These are phyloP conservation scores for Aspergillus nomiae DNA, from an alignment of 2,329 filamentous ascomycete species.

Conservation along the genomic window DNA sequence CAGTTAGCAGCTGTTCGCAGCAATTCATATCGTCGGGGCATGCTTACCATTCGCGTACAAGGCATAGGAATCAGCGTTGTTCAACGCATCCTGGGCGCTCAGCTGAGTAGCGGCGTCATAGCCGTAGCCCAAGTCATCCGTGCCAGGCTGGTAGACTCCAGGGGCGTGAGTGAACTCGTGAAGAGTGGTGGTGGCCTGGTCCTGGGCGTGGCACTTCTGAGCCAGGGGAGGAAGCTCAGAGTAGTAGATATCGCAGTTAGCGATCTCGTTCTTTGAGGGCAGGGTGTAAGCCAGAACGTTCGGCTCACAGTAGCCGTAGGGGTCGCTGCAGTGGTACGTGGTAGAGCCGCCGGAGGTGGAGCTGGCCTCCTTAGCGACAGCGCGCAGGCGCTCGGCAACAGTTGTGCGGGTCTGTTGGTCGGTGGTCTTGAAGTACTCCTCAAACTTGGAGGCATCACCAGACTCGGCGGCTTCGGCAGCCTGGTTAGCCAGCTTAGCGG, in stretches of 20 bases:
- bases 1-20: background rate
- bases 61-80: slow-evolving; percentile 65
- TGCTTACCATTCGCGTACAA: slow-evolving; percentile 53
- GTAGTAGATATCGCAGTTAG: slow-evolving; percentile 64
- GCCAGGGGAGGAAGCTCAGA: slow-evolving; percentile 52
- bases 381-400: slow-evolving; percentile 55
- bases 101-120: slow-evolving; percentile 54
- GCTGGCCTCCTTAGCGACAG: slow-evolving; percentile 58
- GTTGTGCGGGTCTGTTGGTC: slow-evolving; percentile 46
- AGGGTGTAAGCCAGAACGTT: slow-evolving; percentile 65
- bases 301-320: slow-evolving; percentile 53
- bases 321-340: slow-evolving; percentile 62
- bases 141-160: slow-evolving; percentile 57
- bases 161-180: slow-evolving; percentile 67
- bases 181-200: slow-evolving; percentile 66
- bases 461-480: slow-evolving; percentile 55
- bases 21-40: no score
- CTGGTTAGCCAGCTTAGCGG: slow-evolving; percentile 36
- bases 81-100: slow-evolving; percentile 53
- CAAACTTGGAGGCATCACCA: slow-evolving; percentile 36
- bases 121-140: slow-evolving; percentile 61
- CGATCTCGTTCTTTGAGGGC: slow-evolving; percentile 56
- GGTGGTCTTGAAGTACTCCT: slow-evolving; percentile 65
- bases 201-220: slow-evolving; percentile 62
- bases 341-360: slow-evolving; percentile 54